A percentile compares a stretch with the other conserved stretches of the same genome.
phyloP scores from a whole-genome alignment of 1,139 yeast species.

The Lodderomyces margitis region DNA sequence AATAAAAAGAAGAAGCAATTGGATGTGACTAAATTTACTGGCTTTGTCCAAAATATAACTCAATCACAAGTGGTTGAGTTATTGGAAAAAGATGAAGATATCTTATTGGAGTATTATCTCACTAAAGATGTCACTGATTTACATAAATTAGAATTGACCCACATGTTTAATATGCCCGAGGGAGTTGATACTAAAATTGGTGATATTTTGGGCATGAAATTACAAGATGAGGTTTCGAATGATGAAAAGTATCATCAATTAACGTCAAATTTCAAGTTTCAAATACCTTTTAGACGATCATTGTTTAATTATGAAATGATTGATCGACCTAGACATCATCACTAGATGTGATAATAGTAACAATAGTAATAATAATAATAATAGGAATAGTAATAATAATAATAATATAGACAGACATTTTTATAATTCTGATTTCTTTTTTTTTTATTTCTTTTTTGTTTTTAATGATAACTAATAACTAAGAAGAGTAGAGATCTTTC shows the following conservation, averaged over 20 bases:
- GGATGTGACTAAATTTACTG: slow-evolving; percentile 20
- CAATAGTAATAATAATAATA: background rate
- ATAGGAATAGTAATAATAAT: background rate
- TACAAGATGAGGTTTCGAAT: slow-evolving; percentile 13
- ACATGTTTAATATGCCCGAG: slow-evolving; percentile 23
- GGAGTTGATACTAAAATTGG: slow-evolving; percentile 20
- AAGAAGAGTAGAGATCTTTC: too few species aligned
- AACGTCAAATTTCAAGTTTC: slow-evolving; percentile 19
- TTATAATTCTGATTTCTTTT: too few species aligned
- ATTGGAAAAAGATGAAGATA: slow-evolving; percentile 23
- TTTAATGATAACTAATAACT: too few species aligned
- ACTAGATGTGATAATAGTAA: background rate
- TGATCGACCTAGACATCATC: slow-evolving; percentile 22
- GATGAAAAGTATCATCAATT: slow-evolving; percentile 20
- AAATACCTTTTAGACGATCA: slow-evolving; percentile 23
- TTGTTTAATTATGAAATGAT: slow-evolving; percentile 25
- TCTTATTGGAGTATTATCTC: slow-evolving; percentile 30
- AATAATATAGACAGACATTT: background rate
- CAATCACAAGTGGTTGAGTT: slow-evolving; percentile 19
- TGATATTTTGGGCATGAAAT: slow-evolving; percentile 18
- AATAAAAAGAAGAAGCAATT: slow-evolving; percentile 12
- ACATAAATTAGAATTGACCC: slow-evolving; percentile 27
- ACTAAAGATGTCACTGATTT: slow-evolving; percentile 28
- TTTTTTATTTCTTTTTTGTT: too few species aligned
- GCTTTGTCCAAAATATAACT: slow-evolving; percentile 20